Evolutionary conservation across 352 stramenopile genomes (phyloP), one percentile per base, ranked within the genome.

Genomic region (Phytophthora melonis): DNA sequence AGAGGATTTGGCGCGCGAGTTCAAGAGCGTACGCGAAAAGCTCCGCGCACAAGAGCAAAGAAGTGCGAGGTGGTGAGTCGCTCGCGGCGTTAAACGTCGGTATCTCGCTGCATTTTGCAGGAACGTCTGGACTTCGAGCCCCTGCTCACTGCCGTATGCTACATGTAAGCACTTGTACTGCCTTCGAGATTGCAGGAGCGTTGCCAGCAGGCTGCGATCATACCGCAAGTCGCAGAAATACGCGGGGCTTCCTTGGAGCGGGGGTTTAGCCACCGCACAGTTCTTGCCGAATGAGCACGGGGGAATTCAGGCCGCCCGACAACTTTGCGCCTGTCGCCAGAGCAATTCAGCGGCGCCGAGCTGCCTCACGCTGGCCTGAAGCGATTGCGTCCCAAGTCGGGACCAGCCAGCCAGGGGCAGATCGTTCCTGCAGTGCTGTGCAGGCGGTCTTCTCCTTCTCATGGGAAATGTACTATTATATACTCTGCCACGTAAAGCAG

Each of bases 251-350:
- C 34, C 0, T 34, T 34, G 30, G 36, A 36, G 21, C 57, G 5
- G 30, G 27, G 21, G 27, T 36, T 34, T 53, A 21, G 25, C 36
- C 58, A 63, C 58, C 39, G 56, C 56, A 62, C 56, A 62, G 34
- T 34, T 62, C 56, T 62, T 62, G 56, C n/a, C 47, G 58, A 62
- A 62, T 62, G 56, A 62, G 57, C 11, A 23, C n/a, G 34, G 13
- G 27, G 56, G 36, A 63, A 52, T 50, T 36, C 21, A 10, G 58
- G 5, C 23, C n/a, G n/a, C 45, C 45, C n/a, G n/a, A 53, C 45
- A 53, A 13, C 14, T 55, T 54, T 55, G 43, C 23, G 58, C 23
- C 39, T 63, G 58, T 54, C 58, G 58, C 23, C 58, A 64, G 58
- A 39, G 21, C 34, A 13, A 63, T 63, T 52, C 34, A 63, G 57